These are phyloP conservation scores for Tillandsia fasciculata DNA, from an alignment of 176 grass and related monocot genomes.

Conservation along the genomic window DNA sequence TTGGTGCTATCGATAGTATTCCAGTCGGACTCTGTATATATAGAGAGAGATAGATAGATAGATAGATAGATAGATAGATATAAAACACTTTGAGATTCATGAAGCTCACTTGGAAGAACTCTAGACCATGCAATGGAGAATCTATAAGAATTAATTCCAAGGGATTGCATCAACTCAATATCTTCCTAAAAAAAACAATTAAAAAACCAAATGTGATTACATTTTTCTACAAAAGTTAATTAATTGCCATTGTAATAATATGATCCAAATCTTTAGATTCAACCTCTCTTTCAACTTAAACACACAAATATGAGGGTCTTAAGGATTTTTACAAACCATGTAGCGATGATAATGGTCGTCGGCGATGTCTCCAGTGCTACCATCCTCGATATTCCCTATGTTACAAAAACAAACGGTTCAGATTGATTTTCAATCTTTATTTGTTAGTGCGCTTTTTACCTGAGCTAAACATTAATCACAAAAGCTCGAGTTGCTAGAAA, in stretches of 20 bases:
- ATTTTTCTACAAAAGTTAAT: too few species aligned
- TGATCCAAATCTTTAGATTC: neutral
- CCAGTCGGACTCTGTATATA: too few species aligned
- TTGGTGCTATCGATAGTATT: too few species aligned
- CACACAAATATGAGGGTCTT: neutral
- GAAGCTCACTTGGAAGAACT: conserved; percentile 50
- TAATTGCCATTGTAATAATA: neutral
- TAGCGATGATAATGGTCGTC: conserved; percentile 70
- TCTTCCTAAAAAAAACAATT: conserved; percentile 25
- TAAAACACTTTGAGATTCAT: neutral
- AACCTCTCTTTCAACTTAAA: neutral
- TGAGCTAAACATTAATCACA: too few species aligned
- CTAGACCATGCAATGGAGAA: conserved; percentile 71
- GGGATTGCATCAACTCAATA: conserved; percentile 38
- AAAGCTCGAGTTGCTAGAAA: too few species aligned
- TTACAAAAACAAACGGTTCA: neutral
- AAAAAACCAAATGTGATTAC: too few species aligned
- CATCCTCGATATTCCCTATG: conserved; percentile 45
- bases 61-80: too few species aligned
- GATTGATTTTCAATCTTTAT: neutral
- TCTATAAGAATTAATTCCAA: conserved; percentile 50
- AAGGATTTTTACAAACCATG: conserved; percentile 22
- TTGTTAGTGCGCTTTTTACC: too few species aligned
- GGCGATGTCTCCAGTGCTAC: conserved; percentile 41
- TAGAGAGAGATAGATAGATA: too few species aligned